Percentiles rank a stretch among this genome's conserved stretches.
Evolutionary conservation across 1,284 basidiomycete species (phyloP).

Genomic region (Sutorius eximius): DNA sequence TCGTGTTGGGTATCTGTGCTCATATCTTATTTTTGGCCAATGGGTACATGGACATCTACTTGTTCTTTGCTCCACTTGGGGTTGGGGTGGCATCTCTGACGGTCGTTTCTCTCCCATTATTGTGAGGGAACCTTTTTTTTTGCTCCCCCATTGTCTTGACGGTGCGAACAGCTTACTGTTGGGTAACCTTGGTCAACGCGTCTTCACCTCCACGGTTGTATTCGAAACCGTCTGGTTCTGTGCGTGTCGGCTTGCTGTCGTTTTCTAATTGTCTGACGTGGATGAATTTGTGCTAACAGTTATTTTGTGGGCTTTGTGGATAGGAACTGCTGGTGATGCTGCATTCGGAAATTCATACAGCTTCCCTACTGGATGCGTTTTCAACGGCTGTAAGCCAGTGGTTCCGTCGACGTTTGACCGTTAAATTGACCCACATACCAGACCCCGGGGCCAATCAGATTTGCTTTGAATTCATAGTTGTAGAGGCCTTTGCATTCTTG

Average conservation of each 20-base stretch:
- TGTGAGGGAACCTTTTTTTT: slow-evolving; percentile 17
- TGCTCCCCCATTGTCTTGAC: slow-evolving; percentile 1
- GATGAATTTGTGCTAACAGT: slow-evolving; percentile 15
- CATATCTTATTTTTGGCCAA: slow-evolving; percentile 12
- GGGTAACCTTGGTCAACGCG: slow-evolving; percentile 2
- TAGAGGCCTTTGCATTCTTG: slow-evolving; percentile 23
- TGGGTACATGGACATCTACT: not conserved
- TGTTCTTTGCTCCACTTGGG: slow-evolving; percentile 21
- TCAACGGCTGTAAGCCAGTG: slow-evolving; percentile 3
- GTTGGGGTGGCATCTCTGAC: slow-evolving; percentile 16
- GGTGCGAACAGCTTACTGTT: slow-evolving; percentile 15
- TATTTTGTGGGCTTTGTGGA: slow-evolving; percentile 27
- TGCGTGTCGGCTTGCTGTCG: slow-evolving; percentile 7
- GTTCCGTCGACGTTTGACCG: not conserved
- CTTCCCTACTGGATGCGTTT: slow-evolving; percentile 26
- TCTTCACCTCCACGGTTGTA: slow-evolving; percentile 23
- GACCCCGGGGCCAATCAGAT: slow-evolving; percentile 8
- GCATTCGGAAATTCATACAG: slow-evolving; percentile 1
- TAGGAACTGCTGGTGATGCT: slow-evolving; percentile 13
- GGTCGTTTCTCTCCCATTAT: slow-evolving; percentile 21
- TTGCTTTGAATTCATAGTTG: slow-evolving; percentile 18
- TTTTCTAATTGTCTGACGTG: not conserved
- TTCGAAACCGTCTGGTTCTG: slow-evolving; percentile 31
- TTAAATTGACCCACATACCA: slow-evolving; percentile 2
- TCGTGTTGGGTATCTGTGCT: slow-evolving; percentile 24